Conservation (phyloP, 176 grass and related monocot genomes). For the Oryza australiensis region DNA sequence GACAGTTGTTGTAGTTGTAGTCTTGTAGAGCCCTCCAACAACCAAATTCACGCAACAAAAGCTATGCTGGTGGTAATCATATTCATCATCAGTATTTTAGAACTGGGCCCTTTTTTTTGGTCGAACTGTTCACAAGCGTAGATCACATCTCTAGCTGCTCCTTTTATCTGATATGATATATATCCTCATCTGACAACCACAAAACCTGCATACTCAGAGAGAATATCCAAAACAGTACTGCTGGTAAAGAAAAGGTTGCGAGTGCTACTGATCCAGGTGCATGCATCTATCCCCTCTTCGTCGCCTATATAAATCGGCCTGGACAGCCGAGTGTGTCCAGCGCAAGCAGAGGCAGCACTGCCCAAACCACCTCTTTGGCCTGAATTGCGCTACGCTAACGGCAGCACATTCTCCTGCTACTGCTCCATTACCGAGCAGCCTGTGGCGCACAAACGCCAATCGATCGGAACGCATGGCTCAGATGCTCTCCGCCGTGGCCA, state of each 20-base stretch:
- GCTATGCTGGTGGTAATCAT: background rate
- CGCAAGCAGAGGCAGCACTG: slow-evolving; percentile 30
- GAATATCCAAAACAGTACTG: slow-evolving; percentile 42
- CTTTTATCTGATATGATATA: slow-evolving; percentile 31
- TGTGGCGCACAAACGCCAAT: slow-evolving; percentile 14
- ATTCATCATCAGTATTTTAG: background rate
- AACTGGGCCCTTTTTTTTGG: background rate
- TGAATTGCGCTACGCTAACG: background rate
- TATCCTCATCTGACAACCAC: slow-evolving; percentile 41
- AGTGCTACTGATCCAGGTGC: slow-evolving; percentile 32
- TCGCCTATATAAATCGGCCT: slow-evolving; percentile 57
- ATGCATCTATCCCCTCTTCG: slow-evolving; percentile 26
- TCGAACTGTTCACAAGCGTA: background rate
- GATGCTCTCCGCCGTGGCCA: slow-evolving; percentile 46
- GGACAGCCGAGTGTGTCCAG: slow-evolving; percentile 9
- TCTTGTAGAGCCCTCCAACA: background rate
- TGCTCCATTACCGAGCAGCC: slow-evolving; percentile 25
- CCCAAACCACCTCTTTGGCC: slow-evolving; percentile 41
- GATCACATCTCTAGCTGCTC: slow-evolving; percentile 23
- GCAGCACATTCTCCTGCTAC: slow-evolving; percentile 1
- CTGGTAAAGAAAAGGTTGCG: background rate
- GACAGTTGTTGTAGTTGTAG: background rate
- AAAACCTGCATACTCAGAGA: slow-evolving; percentile 24
- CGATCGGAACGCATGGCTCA: slow-evolving; percentile 48
- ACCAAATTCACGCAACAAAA: background rate